These are phyloP conservation scores for Xylaria curta DNA, from an alignment of 495 filamentous ascomycete genomes.

Conservation along the genomic window DNA sequence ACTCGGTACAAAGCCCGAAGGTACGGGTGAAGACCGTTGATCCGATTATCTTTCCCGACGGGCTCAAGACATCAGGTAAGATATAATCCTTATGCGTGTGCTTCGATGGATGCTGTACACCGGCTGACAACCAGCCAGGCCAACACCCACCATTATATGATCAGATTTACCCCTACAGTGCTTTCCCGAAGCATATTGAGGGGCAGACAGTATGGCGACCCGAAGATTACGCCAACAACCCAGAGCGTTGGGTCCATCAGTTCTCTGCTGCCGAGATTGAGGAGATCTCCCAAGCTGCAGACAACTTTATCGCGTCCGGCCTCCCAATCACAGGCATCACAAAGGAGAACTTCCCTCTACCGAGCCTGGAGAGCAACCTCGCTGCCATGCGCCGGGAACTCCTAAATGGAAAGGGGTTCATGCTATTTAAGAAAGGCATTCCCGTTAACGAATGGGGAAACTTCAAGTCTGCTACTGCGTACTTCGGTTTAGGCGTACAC, in stretches of 20 bases:
- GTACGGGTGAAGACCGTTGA: constrained; percentile 32
- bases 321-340: constrained; percentile 76
- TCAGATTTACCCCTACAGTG: constrained; percentile 67
- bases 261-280: constrained; percentile 70
- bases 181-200: constrained; percentile 75
- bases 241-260: constrained; percentile 77
- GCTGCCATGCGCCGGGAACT: constrained; percentile 68
- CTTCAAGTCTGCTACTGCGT: constrained; percentile 81
- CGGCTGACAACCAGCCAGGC: constrained; percentile 49
- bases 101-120: neutral
- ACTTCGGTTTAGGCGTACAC: constrained; percentile 89
- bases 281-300: constrained; percentile 71
- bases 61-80: constrained; percentile 50
- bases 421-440: constrained; percentile 87
- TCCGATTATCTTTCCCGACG: constrained; percentile 57
- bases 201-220: constrained; percentile 81
- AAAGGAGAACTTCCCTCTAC: constrained; percentile 72
- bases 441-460: constrained; percentile 78
- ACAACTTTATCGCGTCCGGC: constrained; percentile 67
- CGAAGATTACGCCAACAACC: constrained; percentile 70
- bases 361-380: constrained; percentile 64
- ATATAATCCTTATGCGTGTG: neutral
- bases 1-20: constrained; percentile 35
- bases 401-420: constrained; percentile 85
- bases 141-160: constrained; percentile 79